Evolutionary conservation across 495 filamentous ascomycete species (phyloP), one percentile per base, ranked within the genome.

Genomic region (Penicillium cinerascens): DNA sequence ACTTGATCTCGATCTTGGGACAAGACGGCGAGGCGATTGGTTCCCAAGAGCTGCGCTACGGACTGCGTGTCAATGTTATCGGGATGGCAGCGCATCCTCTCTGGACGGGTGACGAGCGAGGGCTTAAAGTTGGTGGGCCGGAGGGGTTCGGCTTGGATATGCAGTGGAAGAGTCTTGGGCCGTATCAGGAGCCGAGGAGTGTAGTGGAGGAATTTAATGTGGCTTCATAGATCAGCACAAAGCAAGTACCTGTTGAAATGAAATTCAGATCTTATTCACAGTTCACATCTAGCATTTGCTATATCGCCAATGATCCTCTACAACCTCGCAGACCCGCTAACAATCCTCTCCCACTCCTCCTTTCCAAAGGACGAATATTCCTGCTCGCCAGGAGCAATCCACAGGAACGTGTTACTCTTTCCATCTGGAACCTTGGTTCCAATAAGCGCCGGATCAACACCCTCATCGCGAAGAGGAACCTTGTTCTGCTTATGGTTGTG

Each of bases 401-500:
- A 87, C 21, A 81, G 70, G 15, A 87, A 65, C 18, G 55, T 47
- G 64, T 81, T 68, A 29, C 69, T 66, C 49, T 80, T 73, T 0
- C 77, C 75, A 5, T 65, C 60, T 5, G 64, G 56, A 0, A 78
- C 81, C 67, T 85, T 84, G 2, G 56, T 68, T 5, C 76, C 76
- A 16, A 64, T 58, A 23, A 69, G 56, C 0, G 65, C 71, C 13
- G 82, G 83, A 61, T 89, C 82, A 7, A 89, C 79, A 0, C 88
- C 87, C 58, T 90, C 86, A 36, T 83, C 79, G 52, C 87, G 76
- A 23, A 91, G 73, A 1, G 83, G 82, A 6, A 85, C 81, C 68
- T 91, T 93, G 63, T 88, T 86, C 72, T 91, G 87, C 71, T 93
- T 93, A 63, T 91, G 85, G 65, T 91, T 92, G 63, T 93, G 87